Evolutionary conservation across 495 filamentous ascomycete genomes (phyloP).

Genomic region (Neurospora hispaniola): DNA sequence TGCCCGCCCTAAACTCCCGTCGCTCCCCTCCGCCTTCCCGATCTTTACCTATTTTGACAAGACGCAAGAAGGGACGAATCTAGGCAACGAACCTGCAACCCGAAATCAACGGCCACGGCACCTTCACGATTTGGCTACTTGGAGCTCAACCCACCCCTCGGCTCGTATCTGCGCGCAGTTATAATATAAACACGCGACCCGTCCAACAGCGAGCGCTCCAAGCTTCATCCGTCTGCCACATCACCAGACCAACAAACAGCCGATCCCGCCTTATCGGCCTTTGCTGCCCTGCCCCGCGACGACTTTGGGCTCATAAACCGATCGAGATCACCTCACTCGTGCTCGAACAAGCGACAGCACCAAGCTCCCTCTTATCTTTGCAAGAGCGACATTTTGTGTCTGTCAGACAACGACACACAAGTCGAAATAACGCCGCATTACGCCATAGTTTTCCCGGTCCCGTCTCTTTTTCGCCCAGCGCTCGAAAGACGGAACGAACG

Average conservation of each 20-base stretch:
- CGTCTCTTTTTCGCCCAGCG: not conserved
- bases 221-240: not conserved
- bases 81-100: not conserved
- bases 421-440: not conserved
- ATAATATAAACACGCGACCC: not conserved
- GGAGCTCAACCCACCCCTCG: not conserved
- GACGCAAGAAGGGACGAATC: not conserved
- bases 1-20: not conserved
- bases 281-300: not conserved
- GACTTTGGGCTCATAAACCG: not conserved
- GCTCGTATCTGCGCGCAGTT: not conserved
- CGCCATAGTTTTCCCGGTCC: not conserved
- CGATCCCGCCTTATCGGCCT: not conserved
- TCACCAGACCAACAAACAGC: not conserved
- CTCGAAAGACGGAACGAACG: not conserved
- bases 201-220: not conserved
- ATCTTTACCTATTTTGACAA: not conserved
- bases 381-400: not conserved
- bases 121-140: not conserved
- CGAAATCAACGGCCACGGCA: not conserved
- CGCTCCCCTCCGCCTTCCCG: not conserved
- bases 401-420: not conserved
- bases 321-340: not conserved
- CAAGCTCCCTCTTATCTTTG: not conserved
- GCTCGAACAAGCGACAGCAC: not conserved